Conservation (phyloP, 1,139 yeast genomes). For the Magnusiomyces tetraspermus region DNA sequence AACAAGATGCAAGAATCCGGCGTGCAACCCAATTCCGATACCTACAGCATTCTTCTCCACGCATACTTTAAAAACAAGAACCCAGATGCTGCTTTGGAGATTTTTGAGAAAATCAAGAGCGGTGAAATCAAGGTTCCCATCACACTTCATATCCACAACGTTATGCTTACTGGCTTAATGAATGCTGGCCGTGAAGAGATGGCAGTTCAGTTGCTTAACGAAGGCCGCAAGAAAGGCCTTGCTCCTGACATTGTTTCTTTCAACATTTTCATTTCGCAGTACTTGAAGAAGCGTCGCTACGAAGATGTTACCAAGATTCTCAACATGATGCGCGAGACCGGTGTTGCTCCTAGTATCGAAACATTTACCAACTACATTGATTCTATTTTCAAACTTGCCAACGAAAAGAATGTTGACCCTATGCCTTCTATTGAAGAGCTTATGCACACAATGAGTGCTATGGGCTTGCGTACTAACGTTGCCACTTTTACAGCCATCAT, state of each 20-base stretch:
- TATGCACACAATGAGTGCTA: constrained; percentile 37
- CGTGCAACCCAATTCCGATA: constrained; percentile 34
- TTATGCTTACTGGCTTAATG: constrained; percentile 30
- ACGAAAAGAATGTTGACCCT: constrained; percentile 40
- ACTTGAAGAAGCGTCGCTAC: constrained; percentile 27
- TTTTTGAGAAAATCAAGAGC: constrained; percentile 22
- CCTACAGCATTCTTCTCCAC: constrained; percentile 33
- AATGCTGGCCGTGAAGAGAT: constrained; percentile 21
- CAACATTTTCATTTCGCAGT: constrained; percentile 35
- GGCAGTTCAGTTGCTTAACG: constrained; percentile 27
- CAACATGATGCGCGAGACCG: constrained; percentile 30
- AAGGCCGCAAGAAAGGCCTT: constrained; percentile 28
- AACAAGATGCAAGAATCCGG: constrained; percentile 32
- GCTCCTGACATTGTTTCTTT: constrained; percentile 34
- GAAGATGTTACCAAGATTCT: constrained; percentile 33
- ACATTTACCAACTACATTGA: constrained; percentile 60
- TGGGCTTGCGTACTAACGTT: constrained; percentile 41
- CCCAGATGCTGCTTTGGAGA: constrained; percentile 29
- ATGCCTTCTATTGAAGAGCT: constrained; percentile 35
- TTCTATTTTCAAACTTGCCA: constrained; percentile 42
- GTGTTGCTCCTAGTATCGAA: constrained; percentile 51
- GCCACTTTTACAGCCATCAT: constrained; percentile 48
- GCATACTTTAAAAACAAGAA: constrained; percentile 30
- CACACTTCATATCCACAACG: constrained; percentile 28
- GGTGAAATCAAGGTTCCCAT: constrained; percentile 19